Evolutionary conservation across 1,284 basidiomycete species (phyloP), one percentile per base, ranked within the genome.

Genomic region (Termitomyces sp.): DNA sequence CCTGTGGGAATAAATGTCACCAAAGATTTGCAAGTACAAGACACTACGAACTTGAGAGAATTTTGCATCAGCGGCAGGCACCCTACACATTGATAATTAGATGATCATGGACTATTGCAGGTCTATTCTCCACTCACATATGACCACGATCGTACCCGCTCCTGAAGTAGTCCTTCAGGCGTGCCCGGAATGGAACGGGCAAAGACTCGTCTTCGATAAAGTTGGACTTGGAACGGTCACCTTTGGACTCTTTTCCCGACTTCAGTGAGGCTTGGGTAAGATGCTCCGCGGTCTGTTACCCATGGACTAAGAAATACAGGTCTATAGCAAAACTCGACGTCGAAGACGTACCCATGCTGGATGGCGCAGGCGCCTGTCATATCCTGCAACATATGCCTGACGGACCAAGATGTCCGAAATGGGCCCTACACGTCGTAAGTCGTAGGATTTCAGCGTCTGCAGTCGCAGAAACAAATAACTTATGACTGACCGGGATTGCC

Each of bases 121-220:
- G 34, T 24, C 21, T 14, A 26, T 38, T 35, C 34, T 39, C 44
- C 41, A 74, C 84, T 45, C 57, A 88, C 95, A 99, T 98, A 69
- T 99, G 96, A 41, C 96, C 97, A 14, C 96, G 84, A 67, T 97
- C 96, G 69, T 98, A 99, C 11, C 96, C 96, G 62, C 91, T 94
- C 54, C 81, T 78, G 70, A 97, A 96, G 68, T 98, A 96, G 66
- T 97, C 93, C 61, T 85, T 77, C 58, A 98, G 74, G 55, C 82
- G 88, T 0, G 96, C 88, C 28, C 95, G 80, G 77, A 98, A 99
- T 50, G 75, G 62, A 45, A 73, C 73, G 0, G 96, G 95, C 14
- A 98, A 72, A 1, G 79, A 78, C 42, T 76, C 75, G 68, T 99
- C 96, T 67, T 99, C 96, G 46, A 75, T 72, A 72, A 99, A 99